Base-by-base conservation (phyloP, 352 stramenopile species). In the Aphanomyces invadans region DNA sequence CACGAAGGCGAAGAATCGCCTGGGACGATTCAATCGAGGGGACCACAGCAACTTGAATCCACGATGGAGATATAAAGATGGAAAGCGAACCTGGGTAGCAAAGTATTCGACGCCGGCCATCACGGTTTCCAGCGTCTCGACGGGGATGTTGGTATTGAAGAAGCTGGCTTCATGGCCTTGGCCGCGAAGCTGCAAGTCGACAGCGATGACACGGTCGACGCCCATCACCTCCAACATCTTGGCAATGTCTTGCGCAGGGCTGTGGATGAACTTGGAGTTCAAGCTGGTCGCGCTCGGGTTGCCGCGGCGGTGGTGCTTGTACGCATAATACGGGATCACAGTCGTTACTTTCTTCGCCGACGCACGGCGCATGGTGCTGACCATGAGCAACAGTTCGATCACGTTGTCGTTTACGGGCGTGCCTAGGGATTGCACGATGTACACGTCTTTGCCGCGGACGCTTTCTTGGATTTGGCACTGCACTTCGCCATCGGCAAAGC, bases 161-260 rank as follows among this genome's bases (percentile, higher is more conserved):
- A 97, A 98, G 54, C 84, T 95, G 23, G 87, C 84, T 44, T 96
- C 89, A 56, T 96, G 86, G 33, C 78, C 83, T 45, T 95, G 86
- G 63, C 89, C 86, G 56, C 89, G 90, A 69, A 95, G 79, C 74
- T 97, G 89, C 19, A 98, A 71, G 70, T 98, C 92, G 11, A 98
- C 88, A 2, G 87, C 86, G 69, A 98, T 96, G 48, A 98, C 87
- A 56, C 86, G 86, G 71, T 98, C 92, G 28, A 97, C 92, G 46
- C 92, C 92, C 84, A 97, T 96, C 42, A 96, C 90, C 72, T 97
- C 86, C 26, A 98, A 75, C 88, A 97, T 97, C 74, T 92, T 95
- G 66, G 89, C 88, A 60, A 93, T 92, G 53, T 94, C 84, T 44
- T 83, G 82, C 45, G 87, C 89, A 21, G 86, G 82, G 54, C 85